Evolutionary conservation across 306 rosid species (phyloP), one percentile per base, ranked within the genome.

Genomic region (Quercus cerris): DNA sequence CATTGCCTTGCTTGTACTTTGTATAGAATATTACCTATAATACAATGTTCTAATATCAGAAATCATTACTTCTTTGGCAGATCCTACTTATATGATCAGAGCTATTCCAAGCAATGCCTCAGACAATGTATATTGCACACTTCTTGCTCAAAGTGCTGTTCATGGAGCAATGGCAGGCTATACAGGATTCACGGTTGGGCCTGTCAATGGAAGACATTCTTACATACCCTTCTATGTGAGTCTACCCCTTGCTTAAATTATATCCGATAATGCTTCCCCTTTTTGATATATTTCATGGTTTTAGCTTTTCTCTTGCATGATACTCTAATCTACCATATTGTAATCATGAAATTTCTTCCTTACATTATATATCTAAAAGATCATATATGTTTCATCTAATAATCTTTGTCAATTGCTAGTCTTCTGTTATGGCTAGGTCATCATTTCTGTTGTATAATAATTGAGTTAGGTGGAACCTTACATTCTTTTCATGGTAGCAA

Each of bases 81-180:
- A 94, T 87, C 98, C 98, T 19, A 94, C 98, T 12, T 94, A 92
- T 56, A 94, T 92, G 98, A 88, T 94, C 79, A 89, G 98, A 84
- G 98, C 98, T 14, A 64, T 94, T 85, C 98, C 97, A 2, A 85
- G 98, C 82, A 94, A 88, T 63, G 98, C 97, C 52, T 92, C 98
- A 3, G 97, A 94, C 84, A 94, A 94, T 33, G 97, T 94, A 66
- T 94, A 92, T 81, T 88, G 94, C 87, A 94, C 97, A 19, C 93
- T 94, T 61, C 97, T 92, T 58, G 97, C 98, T 82, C 98, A 91
- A 85, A 95, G 98, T 85, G 94, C 96, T 46, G 87, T 91, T 68
- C 99, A 95, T 86, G 99, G 98, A 75, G 98, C 97, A 76, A 93
- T 95, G 99, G 98, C 99, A 51, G 99, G 98, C 19, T 95, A 95